Percentiles rank a stretch among this genome's conserved stretches.
These are phyloP conservation scores for Chlorencoelia australis DNA, from an alignment of 2,329 filamentous ascomycete genomes.

Conservation along the genomic window DNA sequence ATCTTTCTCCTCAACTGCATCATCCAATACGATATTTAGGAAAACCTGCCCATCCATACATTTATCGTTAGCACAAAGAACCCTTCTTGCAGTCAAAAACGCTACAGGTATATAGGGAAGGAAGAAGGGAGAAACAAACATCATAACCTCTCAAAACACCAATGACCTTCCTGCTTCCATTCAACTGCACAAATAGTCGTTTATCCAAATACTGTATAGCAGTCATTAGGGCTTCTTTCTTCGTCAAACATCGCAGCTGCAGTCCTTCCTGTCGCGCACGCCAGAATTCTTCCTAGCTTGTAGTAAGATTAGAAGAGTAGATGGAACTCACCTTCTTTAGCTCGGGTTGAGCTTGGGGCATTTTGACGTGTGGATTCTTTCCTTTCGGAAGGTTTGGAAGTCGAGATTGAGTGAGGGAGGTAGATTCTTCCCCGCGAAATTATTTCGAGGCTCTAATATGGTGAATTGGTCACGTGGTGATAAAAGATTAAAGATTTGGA, in stretches of 20 bases:
- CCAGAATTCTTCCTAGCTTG: neutral
- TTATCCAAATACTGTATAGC: slow-evolving; percentile 87
- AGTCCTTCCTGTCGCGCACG: slow-evolving; percentile 7
- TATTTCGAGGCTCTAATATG: too few species aligned
- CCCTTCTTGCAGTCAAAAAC: neutral
- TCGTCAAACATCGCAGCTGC: slow-evolving; percentile 9
- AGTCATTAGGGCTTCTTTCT: slow-evolving; percentile 49
- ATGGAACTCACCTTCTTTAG: slow-evolving; percentile 73
- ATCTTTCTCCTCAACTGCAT: slow-evolving; percentile 89
- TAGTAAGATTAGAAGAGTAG: neutral
- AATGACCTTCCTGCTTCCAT: slow-evolving; percentile 95
- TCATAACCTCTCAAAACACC: slow-evolving; percentile 92
- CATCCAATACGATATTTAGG: slow-evolving; percentile 94
- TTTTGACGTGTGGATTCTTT: too few species aligned
- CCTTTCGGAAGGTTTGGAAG: too few species aligned
- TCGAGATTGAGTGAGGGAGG: too few species aligned
- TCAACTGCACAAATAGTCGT: slow-evolving; percentile 93
- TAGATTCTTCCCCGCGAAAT: too few species aligned
- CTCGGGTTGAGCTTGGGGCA: slow-evolving; percentile 98
- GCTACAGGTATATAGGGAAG: neutral
- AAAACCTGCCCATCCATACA: slow-evolving; percentile 63
- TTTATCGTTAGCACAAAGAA: slow-evolving; percentile 23
- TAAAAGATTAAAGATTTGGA: too few species aligned
- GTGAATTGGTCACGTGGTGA: too few species aligned
- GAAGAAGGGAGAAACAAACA: slow-evolving; percentile 39